Base-by-base conservation (phyloP, 202 grass and related monocot species). In the Elaeis oleifera region DNA sequence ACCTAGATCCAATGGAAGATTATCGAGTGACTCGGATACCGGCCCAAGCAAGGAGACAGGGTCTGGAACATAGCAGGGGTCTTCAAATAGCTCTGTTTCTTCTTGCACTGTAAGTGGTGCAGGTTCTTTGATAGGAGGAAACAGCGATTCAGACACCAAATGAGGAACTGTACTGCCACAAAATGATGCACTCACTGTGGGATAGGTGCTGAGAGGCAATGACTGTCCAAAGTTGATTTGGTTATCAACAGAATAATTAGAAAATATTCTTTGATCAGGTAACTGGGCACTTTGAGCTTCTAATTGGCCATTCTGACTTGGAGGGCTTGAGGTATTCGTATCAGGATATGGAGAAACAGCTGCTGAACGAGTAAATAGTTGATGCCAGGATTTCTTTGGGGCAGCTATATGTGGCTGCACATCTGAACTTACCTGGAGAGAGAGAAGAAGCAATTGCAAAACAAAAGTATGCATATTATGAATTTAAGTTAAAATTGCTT, bases 321-420 rank as follows among this genome's bases (percentile, higher is more conserved):
- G 81, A 78, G 1, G 18, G n/a, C 23, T 75, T 51, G 71, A 65
- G 71, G 67, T 4, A 60, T 56, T 62, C 65, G 63, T 71, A 70
- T 86, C 85, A 56, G 90, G 85, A 70, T 65, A 81, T 67, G 85
- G 85, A 69, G 90, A 86, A 26, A 95, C 85, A 23, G 85, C 79
- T 50, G 82, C 70, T 51, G 80, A 88, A 60, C 87, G 70, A 68
- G 79, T 82, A 75, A 95, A 95, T 51, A 95, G 72, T 50, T 95
- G 90, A 69, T 95, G 90, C 90, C 90, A 95, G 56, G 92, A 87
- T 69, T 89, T 97, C 68, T 85, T 89, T 49, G 80, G 74, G 26
- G 65, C 58, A 5, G 76, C 74, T 68, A 70, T 66, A 50, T 67
- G 76, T 69, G 74, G 63, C 49, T 90, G 87, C 57, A 69, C 64